Percentiles rank a stretch among this genome's conserved stretches.
These are phyloP conservation scores for Tremellales sp. DNA, from an alignment of 1,284 basidiomycete genomes.

Conservation along the genomic window DNA sequence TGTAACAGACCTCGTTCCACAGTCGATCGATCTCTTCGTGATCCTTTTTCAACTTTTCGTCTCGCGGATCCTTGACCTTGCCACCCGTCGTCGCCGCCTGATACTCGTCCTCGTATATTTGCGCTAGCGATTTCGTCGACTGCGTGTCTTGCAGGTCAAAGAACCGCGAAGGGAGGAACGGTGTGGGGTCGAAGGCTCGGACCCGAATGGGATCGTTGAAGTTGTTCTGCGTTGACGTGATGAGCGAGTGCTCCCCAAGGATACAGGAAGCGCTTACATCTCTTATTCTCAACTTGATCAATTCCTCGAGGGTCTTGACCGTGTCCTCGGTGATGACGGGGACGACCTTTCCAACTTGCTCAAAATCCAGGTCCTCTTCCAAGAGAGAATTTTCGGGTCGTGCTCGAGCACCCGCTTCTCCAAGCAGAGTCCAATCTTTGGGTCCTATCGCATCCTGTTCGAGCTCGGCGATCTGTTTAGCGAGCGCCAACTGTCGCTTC, in stretches of 20 bases:
- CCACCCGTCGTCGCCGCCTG: conserved; percentile 56
- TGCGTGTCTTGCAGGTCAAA: conserved; percentile 88
- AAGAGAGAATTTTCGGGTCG: conserved; percentile 89
- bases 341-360: conserved; percentile 76
- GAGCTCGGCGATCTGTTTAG: conserved; percentile 54
- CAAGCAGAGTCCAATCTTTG: conserved; percentile 87
- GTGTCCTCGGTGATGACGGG: conserved; percentile 88
- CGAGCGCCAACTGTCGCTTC: conserved; percentile 52
- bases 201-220: conserved; percentile 91
- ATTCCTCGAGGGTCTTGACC: conserved; percentile 77
- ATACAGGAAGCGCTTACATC: conserved; percentile 53
- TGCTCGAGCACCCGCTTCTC: conserved; percentile 76
- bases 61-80: conserved; percentile 66
- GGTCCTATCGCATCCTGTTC: conserved; percentile 56
- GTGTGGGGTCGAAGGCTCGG: conserved; percentile 70
- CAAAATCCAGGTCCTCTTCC: conserved; percentile 93
- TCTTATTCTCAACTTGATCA: conserved; percentile 85
- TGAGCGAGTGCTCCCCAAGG: not conserved
- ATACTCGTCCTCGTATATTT: conserved; percentile 96
- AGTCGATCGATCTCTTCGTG: conserved; percentile 77
- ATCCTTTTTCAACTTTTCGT: conserved; percentile 82
- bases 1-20: conserved; percentile 83
- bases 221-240: conserved; percentile 49
- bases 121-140: conserved; percentile 81
- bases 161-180: conserved; percentile 84